A percentile compares a stretch with the other conserved stretches of the same genome.
phyloP scores from a whole-genome alignment of 2,329 filamentous ascomycete genomes.

The Drechslera avenae region DNA sequence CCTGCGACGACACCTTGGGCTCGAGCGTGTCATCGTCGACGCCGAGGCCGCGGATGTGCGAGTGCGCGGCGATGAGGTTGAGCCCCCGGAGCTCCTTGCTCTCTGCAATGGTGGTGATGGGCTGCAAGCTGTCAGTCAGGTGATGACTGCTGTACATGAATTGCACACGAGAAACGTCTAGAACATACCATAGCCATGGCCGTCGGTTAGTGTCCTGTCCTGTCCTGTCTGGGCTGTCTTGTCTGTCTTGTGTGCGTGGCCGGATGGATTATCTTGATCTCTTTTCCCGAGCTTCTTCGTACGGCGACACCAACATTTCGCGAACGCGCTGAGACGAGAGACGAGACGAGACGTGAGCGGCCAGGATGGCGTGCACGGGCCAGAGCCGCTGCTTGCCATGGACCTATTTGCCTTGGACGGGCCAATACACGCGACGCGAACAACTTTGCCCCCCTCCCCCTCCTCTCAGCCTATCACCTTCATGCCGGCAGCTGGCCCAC shows the following conservation, averaged over 20 bases:
- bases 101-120: slow-evolving; percentile 85
- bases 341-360: slow-evolving; percentile 17
- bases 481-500: neutral
- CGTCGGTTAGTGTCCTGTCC: neutral
- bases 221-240: too few species aligned
- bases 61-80: slow-evolving; percentile 97
- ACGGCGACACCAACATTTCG: slow-evolving; percentile 24
- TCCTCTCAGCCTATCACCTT: neutral
- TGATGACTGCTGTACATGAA: too few species aligned
- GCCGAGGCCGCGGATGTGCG: slow-evolving; percentile 93
- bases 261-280: too few species aligned
- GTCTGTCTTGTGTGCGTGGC: too few species aligned
- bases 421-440: slow-evolving; percentile 3
- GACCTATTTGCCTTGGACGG: neutral
- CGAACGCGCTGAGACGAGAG: too few species aligned
- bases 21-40: slow-evolving; percentile 91
- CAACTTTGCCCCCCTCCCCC: too few species aligned
- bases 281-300: slow-evolving; percentile 6
- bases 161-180: too few species aligned
- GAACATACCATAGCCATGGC: slow-evolving; percentile 43
- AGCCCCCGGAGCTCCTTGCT: slow-evolving; percentile 94
- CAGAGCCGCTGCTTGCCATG: neutral
- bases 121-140: slow-evolving; percentile 31
- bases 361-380: slow-evolving; percentile 12
- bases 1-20: slow-evolving; percentile 82